A percentile compares a stretch with the other conserved stretches of the same genome.
These are phyloP conservation scores for Cicer cuneatum DNA, from an alignment of 306 rosid genomes.

Conservation along the genomic window DNA sequence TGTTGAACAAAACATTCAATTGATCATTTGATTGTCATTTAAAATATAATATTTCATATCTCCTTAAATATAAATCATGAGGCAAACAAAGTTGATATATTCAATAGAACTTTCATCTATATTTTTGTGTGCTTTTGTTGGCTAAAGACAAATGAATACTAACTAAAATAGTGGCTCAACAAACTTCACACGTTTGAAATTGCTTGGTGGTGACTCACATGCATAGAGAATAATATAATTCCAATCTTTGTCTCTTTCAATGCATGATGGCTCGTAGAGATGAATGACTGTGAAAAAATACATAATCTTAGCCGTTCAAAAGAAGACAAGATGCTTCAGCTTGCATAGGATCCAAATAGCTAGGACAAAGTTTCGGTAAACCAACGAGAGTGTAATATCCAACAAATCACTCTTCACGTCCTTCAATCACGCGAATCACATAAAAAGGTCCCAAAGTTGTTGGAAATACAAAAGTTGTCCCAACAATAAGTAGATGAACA, in stretches of 20 bases:
- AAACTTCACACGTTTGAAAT: constrained; percentile 3
- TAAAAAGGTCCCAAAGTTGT: constrained; percentile 45
- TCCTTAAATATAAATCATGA: no score
- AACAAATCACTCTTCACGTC: background rate
- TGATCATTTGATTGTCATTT: no score
- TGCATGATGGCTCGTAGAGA: constrained; percentile 28
- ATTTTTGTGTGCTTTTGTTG: no score
- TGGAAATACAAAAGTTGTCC: constrained; percentile 58
- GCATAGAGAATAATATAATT: background rate
- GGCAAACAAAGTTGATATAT: no score
- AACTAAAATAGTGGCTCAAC: constrained; percentile 1
- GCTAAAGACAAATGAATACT: no score
- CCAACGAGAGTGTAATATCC: constrained; percentile 15
- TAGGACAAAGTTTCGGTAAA: constrained; percentile 33
- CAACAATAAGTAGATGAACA: background rate
- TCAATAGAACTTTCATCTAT: no score
- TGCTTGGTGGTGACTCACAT: background rate
- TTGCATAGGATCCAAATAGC: constrained; percentile 44
- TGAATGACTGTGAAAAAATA: background rate
- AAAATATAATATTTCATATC: no score
- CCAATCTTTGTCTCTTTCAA: background rate
- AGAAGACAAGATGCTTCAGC: constrained; percentile 11
- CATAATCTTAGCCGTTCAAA: constrained; percentile 9
- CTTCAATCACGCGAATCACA: constrained; percentile 56
- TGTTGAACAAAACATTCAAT: no score